phyloP scores from a whole-genome alignment of 306 rosid species.

The cucumber (Cucumis sativus) region DNA sequence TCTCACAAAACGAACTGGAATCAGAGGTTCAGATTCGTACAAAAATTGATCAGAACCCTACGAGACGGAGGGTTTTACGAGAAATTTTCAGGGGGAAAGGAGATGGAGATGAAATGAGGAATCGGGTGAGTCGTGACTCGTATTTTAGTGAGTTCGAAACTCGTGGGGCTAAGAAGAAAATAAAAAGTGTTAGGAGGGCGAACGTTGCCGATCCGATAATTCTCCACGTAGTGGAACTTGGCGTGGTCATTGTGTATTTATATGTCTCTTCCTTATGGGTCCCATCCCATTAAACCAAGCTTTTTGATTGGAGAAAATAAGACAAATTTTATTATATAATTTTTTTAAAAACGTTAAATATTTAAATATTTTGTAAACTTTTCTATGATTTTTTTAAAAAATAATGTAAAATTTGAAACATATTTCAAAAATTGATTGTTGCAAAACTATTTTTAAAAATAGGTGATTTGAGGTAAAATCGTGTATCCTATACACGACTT shows the following conservation, averaged over 20 bases:
- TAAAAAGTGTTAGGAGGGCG: neutral
- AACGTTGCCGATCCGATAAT: neutral
- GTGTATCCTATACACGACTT: no score
- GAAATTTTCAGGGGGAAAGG: neutral
- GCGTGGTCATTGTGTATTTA: neutral
- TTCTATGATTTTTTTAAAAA: no score
- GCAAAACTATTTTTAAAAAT: no score
- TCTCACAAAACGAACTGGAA: constrained; percentile 2
- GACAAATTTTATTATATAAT: no score
- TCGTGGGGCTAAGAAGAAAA: neutral
- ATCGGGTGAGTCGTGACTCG: constrained; percentile 1
- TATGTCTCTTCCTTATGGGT: neutral
- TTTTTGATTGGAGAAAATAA: neutral
- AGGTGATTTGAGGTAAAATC: no score
- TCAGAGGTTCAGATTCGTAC: neutral
- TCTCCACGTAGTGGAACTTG: neutral
- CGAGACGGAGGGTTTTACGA: neutral
- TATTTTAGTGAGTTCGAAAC: neutral
- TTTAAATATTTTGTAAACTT: no score
- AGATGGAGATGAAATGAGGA: neutral
- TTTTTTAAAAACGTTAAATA: no score
- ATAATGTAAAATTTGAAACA: no score
- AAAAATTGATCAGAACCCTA: neutral
- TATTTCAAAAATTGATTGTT: no score
- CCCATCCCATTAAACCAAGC: neutral